Evolutionary conservation across 108 stramenopile species (phyloP).

Genomic region (Cyclotella cryptica): DNA sequence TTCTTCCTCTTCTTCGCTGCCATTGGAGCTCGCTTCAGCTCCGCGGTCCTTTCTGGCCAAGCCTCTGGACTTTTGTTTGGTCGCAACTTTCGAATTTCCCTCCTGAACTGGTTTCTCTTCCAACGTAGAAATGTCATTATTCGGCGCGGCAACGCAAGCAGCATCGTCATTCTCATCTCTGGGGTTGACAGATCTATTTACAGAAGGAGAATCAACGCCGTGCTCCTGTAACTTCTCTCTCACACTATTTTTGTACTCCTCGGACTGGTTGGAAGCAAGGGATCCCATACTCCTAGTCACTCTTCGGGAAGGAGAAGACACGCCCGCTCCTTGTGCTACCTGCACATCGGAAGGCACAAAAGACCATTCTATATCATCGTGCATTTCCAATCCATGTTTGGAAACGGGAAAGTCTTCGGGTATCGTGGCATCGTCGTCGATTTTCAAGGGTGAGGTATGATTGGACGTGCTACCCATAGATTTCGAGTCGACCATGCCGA

Average conservation of each 20-base stretch:
- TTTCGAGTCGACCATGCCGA: background rate
- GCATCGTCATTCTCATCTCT: too few relatives aligned
- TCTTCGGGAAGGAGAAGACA: background rate
- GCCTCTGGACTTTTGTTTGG: background rate
- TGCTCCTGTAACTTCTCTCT: background rate
- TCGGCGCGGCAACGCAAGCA: too few relatives aligned
- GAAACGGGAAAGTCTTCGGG: background rate
- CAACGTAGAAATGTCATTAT: background rate
- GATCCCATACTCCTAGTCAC: background rate
- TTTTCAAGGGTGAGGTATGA: background rate
- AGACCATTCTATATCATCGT: slow-evolving; percentile 42
- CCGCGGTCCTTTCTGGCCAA: background rate
- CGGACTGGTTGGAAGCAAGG: background rate
- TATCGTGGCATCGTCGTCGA: background rate
- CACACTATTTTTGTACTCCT: background rate
- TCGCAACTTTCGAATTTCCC: background rate
- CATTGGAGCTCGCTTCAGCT: background rate
- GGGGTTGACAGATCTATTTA: too few relatives aligned
- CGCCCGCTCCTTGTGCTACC: too few relatives aligned
- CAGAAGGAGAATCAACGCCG: too few relatives aligned
- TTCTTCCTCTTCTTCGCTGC: background rate
- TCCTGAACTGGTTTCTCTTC: background rate
- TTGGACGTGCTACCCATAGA: background rate
- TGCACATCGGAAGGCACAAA: slow-evolving; percentile 3
- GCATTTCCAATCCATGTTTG: slow-evolving; percentile 25